A percentile compares a stretch with the other conserved stretches of the same genome.
Conservation (phyloP, 371 early-diverging fungal genomes). For the Mucor mucedo region DNA sequence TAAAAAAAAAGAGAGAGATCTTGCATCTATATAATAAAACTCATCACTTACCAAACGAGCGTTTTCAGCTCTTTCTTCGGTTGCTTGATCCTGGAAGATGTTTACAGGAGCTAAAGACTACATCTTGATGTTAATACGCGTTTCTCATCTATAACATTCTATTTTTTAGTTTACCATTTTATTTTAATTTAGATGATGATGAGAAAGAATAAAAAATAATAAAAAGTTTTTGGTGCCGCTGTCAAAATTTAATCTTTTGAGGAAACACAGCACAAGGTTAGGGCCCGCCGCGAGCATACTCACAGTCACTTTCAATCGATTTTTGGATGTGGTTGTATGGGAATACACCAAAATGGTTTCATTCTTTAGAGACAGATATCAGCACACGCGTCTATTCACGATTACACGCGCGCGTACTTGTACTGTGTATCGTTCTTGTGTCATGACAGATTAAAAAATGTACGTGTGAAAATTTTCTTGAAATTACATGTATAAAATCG, state of each 20-base stretch:
- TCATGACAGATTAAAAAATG: too few relatives aligned
- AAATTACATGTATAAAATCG: too few relatives aligned
- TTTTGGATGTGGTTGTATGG: too few relatives aligned
- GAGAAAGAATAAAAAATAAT: conserved; percentile 6
- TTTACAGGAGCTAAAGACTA: conserved; percentile 78
- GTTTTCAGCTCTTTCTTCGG: conserved; percentile 97
- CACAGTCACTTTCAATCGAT: neutral
- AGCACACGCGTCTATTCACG: too few relatives aligned
- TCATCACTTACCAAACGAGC: conserved; percentile 85
- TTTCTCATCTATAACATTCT: neutral
- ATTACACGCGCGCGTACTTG: too few relatives aligned
- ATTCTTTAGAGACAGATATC: too few relatives aligned
- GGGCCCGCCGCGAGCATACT: neutral
- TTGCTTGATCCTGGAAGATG: conserved; percentile 91
- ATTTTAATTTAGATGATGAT: conserved; percentile 8
- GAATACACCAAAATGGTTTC: too few relatives aligned
- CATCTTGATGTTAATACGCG: neutral
- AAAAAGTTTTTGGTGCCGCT: conserved; percentile 5
- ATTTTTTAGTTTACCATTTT: conserved; percentile 5
- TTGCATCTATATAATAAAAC: neutral
- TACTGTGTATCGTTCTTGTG: too few relatives aligned
- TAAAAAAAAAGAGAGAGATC: neutral
- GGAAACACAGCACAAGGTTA: neutral
- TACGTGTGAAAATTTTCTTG: too few relatives aligned
- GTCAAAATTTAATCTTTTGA: conserved; percentile 8